A percentile compares a stretch with the other conserved stretches of the same genome.
Evolutionary conservation across 2,329 filamentous ascomycete species (phyloP).

Genomic region (Cytospora leucostoma): DNA sequence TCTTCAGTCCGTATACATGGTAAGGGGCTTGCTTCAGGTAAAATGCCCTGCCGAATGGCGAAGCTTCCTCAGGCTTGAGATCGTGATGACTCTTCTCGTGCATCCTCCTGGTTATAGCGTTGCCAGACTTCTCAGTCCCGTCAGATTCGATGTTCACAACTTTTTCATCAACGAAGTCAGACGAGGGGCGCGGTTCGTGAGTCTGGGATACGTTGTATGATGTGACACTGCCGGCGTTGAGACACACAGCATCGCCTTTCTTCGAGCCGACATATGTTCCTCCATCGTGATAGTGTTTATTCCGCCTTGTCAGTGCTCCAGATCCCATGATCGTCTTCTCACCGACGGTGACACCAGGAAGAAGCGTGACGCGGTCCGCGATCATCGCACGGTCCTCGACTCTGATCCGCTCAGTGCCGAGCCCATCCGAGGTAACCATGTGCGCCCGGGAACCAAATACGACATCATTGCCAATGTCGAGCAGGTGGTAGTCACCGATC

Average conservation of each 20-base stretch:
- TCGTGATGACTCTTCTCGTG: constrained; percentile 10
- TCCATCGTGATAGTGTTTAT: constrained; percentile 45
- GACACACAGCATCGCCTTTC: constrained; percentile 51
- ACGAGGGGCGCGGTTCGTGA: not conserved
- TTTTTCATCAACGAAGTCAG: not conserved
- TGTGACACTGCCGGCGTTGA: constrained; percentile 18
- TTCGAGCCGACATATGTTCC: constrained; percentile 56
- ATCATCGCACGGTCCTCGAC: constrained; percentile 56
- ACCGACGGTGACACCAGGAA: constrained; percentile 53
- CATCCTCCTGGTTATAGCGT: not conserved
- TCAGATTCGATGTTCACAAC: not conserved
- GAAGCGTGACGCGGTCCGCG: constrained; percentile 55
- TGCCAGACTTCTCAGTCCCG: not conserved
- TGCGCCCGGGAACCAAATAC: constrained; percentile 59
- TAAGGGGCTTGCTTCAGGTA: constrained; percentile 54
- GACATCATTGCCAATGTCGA: constrained; percentile 60
- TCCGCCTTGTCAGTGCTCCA: constrained; percentile 51
- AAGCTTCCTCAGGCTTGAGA: constrained; percentile 31
- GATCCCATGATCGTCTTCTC: constrained; percentile 54
- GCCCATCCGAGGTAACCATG: constrained; percentile 54
- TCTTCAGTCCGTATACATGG: constrained; percentile 48
- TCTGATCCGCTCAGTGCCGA: constrained; percentile 48
- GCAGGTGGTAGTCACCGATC: constrained; percentile 55
- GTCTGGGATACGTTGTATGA: not conserved
- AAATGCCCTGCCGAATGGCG: constrained; percentile 58